A percentile compares a stretch with the other conserved stretches of the same genome.
phyloP scores from a whole-genome alignment of 2,329 filamentous ascomycete species.

The Parafenestella ontariensis region DNA sequence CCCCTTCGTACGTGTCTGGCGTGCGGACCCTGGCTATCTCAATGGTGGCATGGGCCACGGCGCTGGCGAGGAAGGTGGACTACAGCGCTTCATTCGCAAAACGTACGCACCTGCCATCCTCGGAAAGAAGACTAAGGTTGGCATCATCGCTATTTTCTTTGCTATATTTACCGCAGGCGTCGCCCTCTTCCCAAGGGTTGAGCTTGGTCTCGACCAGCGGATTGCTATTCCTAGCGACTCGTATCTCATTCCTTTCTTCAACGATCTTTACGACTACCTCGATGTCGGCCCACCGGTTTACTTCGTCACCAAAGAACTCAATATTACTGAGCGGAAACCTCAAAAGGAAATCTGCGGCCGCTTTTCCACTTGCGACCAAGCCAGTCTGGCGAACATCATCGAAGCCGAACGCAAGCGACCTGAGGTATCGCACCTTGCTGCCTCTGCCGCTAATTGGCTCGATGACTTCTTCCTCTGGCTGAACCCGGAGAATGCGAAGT shows the following conservation, averaged over 20 bases:
- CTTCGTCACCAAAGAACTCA: constrained; percentile 85
- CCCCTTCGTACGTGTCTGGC: constrained; percentile 83
- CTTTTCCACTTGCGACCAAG: constrained; percentile 85
- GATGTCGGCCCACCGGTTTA: constrained; percentile 93
- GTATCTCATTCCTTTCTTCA: constrained; percentile 95
- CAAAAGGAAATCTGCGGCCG: constrained; percentile 90
- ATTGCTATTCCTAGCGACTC: constrained; percentile 93
- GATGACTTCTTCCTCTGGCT: constrained; percentile 97
- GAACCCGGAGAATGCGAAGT: constrained; percentile 74
- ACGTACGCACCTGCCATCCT: constrained; percentile 84
- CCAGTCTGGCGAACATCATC: constrained; percentile 86
- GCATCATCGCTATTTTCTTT: constrained; percentile 80
- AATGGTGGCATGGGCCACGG: constrained; percentile 71
- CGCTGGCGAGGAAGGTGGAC: constrained; percentile 78
- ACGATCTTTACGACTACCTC: constrained; percentile 93
- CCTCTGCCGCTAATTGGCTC: constrained; percentile 92
- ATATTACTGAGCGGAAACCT: constrained; percentile 74
- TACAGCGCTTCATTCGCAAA: constrained; percentile 91
- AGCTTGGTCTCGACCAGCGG: constrained; percentile 90
- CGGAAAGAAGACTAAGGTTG: constrained; percentile 78
- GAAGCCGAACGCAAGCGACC: constrained; percentile 94
- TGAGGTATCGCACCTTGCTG: constrained; percentile 84
- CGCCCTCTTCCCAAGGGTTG: constrained; percentile 81
- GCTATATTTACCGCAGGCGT: constrained; percentile 86
- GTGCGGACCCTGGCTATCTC: constrained; percentile 73